phyloP scores from a whole-genome alignment of 2,329 filamentous ascomycete species.

The Monosporascus sp. region DNA sequence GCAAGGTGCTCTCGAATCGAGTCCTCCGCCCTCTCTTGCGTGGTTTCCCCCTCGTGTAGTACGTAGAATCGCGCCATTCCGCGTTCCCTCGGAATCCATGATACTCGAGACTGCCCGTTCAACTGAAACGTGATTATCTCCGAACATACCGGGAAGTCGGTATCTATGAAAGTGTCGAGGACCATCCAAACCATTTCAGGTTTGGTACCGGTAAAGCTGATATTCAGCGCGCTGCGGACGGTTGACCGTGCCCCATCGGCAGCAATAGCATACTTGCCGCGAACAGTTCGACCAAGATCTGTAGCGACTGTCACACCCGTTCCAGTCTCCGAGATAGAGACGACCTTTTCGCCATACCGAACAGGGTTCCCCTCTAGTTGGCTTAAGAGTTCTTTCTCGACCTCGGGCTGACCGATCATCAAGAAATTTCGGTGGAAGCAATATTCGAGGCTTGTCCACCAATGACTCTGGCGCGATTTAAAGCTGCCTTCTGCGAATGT shows the following conservation, averaged over 20 bases:
- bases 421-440: conserved; percentile 42
- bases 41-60: conserved; percentile 40
- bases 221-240: conserved; percentile 35
- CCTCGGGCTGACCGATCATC: conserved; percentile 44
- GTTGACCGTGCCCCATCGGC: conserved; percentile 48
- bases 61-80: conserved; percentile 43
- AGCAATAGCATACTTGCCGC: conserved; percentile 40
- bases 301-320: conserved; percentile 24
- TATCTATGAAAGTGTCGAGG: conserved; percentile 44
- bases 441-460: conserved; percentile 42
- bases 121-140: conserved; percentile 45
- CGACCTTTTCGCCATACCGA: conserved; percentile 33
- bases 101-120: conserved; percentile 38
- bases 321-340: conserved; percentile 22
- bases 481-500: conserved; percentile 42
- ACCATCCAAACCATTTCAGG: conserved; percentile 47
- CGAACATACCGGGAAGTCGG: conserved; percentile 38
- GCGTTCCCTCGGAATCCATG: conserved; percentile 44
- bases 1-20: conserved; percentile 40
- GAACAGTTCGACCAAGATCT: conserved; percentile 25
- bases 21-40: conserved; percentile 31
- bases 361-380: conserved; percentile 27
- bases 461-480: conserved; percentile 40
- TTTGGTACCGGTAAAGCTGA: conserved; percentile 39
- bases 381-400: conserved; percentile 34